Conservation (phyloP, 176 grass and related monocot species). For the Poa annua region DNA sequence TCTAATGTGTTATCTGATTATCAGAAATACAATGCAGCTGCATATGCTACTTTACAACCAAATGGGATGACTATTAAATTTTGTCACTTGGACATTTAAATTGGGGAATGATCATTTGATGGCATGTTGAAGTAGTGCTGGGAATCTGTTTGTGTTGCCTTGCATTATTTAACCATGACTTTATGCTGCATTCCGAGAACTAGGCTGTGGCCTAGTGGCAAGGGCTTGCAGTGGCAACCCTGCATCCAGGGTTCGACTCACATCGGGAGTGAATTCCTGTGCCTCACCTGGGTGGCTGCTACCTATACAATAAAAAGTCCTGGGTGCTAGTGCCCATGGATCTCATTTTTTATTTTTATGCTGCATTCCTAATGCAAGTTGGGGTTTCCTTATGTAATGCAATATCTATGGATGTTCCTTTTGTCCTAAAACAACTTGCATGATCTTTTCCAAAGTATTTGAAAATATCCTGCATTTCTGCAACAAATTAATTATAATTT, state of each 20-base stretch:
- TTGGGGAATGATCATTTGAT: conserved; percentile 15
- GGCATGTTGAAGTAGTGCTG: conserved; percentile 19
- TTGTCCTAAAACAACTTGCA: conserved; percentile 7
- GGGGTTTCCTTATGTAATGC: conserved; percentile 23
- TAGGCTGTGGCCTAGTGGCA: too few species aligned
- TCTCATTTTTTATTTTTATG: too few species aligned
- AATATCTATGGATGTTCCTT: conserved; percentile 8
- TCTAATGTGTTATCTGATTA: background rate
- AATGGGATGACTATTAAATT: conserved; percentile 5
- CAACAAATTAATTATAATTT: conserved; percentile 47
- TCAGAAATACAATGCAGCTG: background rate
- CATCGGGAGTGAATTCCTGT: too few species aligned
- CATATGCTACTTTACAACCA: conserved; percentile 12
- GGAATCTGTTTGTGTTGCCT: background rate
- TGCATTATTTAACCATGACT: background rate
- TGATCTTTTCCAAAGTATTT: conserved; percentile 25
- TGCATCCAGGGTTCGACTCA: too few species aligned
- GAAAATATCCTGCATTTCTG: conserved; percentile 13
- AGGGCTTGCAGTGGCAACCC: too few species aligned
- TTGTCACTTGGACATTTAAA: conserved; percentile 12
- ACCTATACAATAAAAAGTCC: too few species aligned
- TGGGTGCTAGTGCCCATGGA: too few species aligned
- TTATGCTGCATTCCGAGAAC: background rate
- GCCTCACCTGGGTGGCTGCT: too few species aligned
- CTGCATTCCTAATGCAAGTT: background rate